A percentile compares a stretch with the other conserved stretches of the same genome.
These are phyloP conservation scores for Aspergillus incahuasiensis DNA, from an alignment of 495 filamentous ascomycete species.

Conservation along the genomic window DNA sequence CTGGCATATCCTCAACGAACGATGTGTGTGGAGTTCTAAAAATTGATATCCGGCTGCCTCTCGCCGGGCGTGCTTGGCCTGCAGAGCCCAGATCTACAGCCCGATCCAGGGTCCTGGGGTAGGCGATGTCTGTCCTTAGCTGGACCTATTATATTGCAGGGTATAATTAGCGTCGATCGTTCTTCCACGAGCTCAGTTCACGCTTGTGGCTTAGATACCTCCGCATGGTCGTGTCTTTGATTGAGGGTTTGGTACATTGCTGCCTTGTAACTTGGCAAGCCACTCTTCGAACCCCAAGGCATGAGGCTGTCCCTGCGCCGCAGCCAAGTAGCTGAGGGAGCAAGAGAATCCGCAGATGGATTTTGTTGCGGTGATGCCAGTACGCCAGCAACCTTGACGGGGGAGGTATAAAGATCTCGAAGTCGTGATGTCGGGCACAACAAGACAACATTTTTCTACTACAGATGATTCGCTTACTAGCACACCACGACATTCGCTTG, in stretches of 20 bases:
- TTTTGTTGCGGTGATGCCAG: neutral
- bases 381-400: too few relatives aligned
- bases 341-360: neutral
- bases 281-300: neutral
- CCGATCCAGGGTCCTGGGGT: neutral
- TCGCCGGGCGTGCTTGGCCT: neutral
- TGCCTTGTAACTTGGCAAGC: constrained; percentile 6
- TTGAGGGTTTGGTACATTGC: neutral
- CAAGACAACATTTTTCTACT: neutral
- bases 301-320: neutral
- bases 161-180: neutral
- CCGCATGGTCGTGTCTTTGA: neutral
- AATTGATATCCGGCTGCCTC: constrained; percentile 7
- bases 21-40: neutral
- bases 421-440: neutral
- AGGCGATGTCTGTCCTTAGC: neutral
- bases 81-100: neutral
- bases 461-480: neutral
- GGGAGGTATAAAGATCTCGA: neutral
- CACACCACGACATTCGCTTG: neutral
- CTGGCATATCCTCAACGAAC: neutral
- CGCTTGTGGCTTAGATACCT: neutral
- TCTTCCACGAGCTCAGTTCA: neutral
- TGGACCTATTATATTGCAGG: neutral
- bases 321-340: neutral